Conservation (phyloP, 169 alveolate genomes). For the Babesia bovis region DNA sequence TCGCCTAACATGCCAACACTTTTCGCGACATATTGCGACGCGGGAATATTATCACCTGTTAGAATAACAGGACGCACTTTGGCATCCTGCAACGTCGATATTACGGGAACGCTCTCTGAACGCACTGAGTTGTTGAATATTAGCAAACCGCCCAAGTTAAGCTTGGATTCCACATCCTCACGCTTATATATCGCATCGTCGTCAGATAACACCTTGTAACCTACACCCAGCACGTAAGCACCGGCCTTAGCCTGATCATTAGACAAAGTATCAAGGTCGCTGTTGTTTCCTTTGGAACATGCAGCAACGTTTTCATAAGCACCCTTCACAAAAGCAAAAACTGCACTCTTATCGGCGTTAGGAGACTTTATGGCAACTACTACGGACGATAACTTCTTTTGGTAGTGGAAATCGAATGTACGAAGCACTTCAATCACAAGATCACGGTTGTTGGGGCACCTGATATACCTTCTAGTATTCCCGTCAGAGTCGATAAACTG, state of each 20-base stretch:
- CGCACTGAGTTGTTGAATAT: slow-evolving; percentile 75
- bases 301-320: slow-evolving; percentile 59
- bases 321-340: slow-evolving; percentile 62
- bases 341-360: slow-evolving; percentile 15
- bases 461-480: slow-evolving; percentile 42
- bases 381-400: slow-evolving; percentile 62
- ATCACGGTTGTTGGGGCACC: slow-evolving; percentile 24
- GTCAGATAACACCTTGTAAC: slow-evolving; percentile 36
- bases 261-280: slow-evolving; percentile 28
- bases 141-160: slow-evolving; percentile 67
- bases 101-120: slow-evolving; percentile 64
- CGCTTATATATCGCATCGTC: slow-evolving; percentile 44
- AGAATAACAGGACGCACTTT: slow-evolving; percentile 76
- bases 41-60: slow-evolving; percentile 79
- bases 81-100: slow-evolving; percentile 69
- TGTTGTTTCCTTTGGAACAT: slow-evolving; percentile 38
- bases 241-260: slow-evolving; percentile 56
- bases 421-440: slow-evolving; percentile 51
- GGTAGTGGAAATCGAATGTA: slow-evolving; percentile 65
- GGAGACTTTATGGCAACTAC: slow-evolving; percentile 37
- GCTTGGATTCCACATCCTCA: slow-evolving; percentile 68
- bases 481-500: slow-evolving; percentile 59
- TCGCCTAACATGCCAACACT: slow-evolving; percentile 65
- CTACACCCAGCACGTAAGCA: slow-evolving; percentile 59
- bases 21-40: slow-evolving; percentile 74